Percentiles rank a stretch among this genome's conserved stretches.
These are phyloP conservation scores for Flaveria ramosissima DNA, from an alignment of 129 eudicot genomes.

Conservation along the genomic window DNA sequence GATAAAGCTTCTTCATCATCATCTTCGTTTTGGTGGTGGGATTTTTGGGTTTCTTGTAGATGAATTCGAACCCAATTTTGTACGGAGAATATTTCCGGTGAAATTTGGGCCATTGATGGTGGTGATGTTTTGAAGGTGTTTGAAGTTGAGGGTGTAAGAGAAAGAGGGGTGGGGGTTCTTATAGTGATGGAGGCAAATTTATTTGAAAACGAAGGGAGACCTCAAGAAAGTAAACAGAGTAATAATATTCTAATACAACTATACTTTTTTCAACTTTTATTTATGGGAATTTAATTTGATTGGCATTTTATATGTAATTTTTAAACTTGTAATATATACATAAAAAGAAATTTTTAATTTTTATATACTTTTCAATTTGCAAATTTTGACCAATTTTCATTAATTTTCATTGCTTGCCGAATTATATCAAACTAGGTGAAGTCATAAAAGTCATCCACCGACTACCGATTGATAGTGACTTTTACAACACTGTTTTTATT, in stretches of 20 bases:
- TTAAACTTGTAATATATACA: too few relatives aligned
- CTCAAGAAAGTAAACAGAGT: neutral
- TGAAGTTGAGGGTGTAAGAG: neutral
- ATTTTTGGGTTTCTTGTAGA: conserved; percentile 7
- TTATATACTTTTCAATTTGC: too few relatives aligned
- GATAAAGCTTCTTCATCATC: conserved; percentile 56
- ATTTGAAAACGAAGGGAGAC: conserved; percentile 18
- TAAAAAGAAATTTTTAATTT: too few relatives aligned
- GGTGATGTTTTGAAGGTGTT: conserved; percentile 6
- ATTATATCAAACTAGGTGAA: too few relatives aligned
- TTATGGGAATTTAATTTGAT: too few relatives aligned
- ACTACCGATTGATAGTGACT: too few relatives aligned
- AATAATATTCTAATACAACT: neutral
- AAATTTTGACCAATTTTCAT: too few relatives aligned
- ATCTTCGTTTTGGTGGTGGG: conserved; percentile 30
- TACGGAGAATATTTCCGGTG: neutral
- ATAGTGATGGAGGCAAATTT: conserved; percentile 26
- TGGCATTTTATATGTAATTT: too few relatives aligned
- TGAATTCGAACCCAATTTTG: conserved; percentile 8
- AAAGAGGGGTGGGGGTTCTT: conserved; percentile 7
- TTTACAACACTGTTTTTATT: too few relatives aligned
- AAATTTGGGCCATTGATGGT: conserved; percentile 11
- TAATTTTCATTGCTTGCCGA: too few relatives aligned
- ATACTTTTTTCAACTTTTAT: too few relatives aligned
- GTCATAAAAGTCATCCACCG: too few relatives aligned